Conservation (phyloP, 1,284 basidiomycete species). For the Marasmius sp. region DNA sequence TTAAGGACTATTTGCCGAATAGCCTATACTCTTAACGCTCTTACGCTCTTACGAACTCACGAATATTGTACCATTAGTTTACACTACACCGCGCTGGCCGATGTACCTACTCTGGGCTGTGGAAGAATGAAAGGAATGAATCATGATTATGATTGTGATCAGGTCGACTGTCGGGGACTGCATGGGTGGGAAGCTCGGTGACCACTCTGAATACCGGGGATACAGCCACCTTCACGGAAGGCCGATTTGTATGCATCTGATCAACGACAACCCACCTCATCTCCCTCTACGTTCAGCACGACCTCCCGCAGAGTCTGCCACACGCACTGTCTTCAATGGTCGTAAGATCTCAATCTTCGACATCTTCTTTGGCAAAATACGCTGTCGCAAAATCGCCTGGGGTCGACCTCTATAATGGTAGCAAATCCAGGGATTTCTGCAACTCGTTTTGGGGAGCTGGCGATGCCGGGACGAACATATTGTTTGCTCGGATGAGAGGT, state of each 20-base stretch:
- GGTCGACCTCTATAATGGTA: slow-evolving; percentile 11
- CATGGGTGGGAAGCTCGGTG: neutral
- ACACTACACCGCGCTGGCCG: neutral
- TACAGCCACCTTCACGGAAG: neutral
- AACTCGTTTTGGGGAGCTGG: slow-evolving; percentile 77
- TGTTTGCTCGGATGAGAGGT: slow-evolving; percentile 66
- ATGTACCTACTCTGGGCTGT: neutral
- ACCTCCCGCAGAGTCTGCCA: neutral
- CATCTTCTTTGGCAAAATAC: slow-evolving; percentile 10
- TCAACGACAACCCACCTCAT: neutral
- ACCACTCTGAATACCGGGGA: neutral
- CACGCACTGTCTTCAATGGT: neutral
- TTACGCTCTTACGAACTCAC: no score
- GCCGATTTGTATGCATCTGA: neutral
- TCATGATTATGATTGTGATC: no score
- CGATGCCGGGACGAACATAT: slow-evolving; percentile 70
- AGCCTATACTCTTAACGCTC: neutral
- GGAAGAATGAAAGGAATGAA: no score
- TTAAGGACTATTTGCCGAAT: neutral
- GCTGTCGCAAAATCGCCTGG: slow-evolving; percentile 11
- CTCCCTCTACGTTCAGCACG: neutral
- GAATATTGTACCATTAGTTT: no score
- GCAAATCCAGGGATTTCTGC: slow-evolving; percentile 61
- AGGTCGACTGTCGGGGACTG: no score
- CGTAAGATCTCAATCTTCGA: slow-evolving; percentile 8